These are phyloP conservation scores for Saccharomyces pastorianus DNA, from an alignment of 1,139 yeast species.

Conservation along the genomic window DNA sequence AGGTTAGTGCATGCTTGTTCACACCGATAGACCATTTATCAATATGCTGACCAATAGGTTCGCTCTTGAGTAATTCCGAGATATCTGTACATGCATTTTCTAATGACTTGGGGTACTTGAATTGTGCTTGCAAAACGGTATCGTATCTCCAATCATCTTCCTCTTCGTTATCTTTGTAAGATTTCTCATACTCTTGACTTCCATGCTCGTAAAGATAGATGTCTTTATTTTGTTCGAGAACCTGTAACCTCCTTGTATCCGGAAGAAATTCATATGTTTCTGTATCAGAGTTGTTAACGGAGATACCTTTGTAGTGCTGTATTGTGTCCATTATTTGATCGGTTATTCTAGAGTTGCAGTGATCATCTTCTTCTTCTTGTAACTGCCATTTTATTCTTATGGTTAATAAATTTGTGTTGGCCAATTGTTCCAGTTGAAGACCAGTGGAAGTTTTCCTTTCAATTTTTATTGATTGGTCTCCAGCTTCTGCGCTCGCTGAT, in stretches of 20 bases:
- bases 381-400: conserved; percentile 21
- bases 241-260: conserved; percentile 18
- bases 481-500: not conserved
- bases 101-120: conserved; percentile 15
- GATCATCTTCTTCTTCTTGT: conserved; percentile 4
- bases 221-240: conserved; percentile 17
- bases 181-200: conserved; percentile 15
- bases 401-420: conserved; percentile 25
- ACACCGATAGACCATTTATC: conserved; percentile 26
- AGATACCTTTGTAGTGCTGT: conserved; percentile 16
- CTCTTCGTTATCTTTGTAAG: conserved; percentile 4
- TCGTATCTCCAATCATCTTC: conserved; percentile 19
- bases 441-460: not conserved
- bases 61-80: not conserved
- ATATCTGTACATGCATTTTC: conserved; percentile 5
- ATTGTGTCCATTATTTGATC: conserved; percentile 10
- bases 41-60: conserved; percentile 3
- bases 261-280: conserved; percentile 27
- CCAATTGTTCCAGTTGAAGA: conserved; percentile 24
- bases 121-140: conserved; percentile 25
- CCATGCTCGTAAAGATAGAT: conserved; percentile 23
- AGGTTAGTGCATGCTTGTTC: conserved; percentile 41
- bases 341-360: conserved; percentile 6
- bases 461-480: not conserved
- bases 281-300: conserved; percentile 18